These are phyloP conservation scores for Neocatenulostroma microsporum DNA, from an alignment of 2,329 filamentous ascomycete species.

Conservation along the genomic window DNA sequence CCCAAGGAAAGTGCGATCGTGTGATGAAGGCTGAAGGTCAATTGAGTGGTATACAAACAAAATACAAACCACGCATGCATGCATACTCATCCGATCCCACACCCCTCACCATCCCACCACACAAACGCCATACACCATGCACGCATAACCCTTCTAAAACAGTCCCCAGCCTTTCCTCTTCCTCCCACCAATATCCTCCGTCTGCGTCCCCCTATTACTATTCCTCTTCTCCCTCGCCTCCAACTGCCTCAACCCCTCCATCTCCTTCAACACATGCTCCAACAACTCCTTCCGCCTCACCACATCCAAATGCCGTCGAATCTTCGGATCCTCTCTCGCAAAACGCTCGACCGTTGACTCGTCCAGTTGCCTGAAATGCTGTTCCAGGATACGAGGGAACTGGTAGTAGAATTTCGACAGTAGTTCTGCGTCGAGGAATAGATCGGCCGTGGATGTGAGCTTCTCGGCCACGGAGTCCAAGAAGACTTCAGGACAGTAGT, in stretches of 20 bases:
- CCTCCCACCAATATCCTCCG: constrained; percentile 18
- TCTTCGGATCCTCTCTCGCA: constrained; percentile 85
- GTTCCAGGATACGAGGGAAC: constrained; percentile 87
- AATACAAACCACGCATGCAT: too few relatives aligned
- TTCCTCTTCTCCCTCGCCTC: constrained; percentile 64
- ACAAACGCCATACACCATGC: too few relatives aligned
- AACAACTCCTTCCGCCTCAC: constrained; percentile 87
- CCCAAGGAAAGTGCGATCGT: too few relatives aligned
- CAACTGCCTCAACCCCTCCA: constrained; percentile 79
- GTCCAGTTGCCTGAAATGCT: constrained; percentile 62
- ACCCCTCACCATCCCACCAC: too few relatives aligned
- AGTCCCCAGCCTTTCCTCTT: constrained; percentile 29
- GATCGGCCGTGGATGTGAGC: constrained; percentile 84
- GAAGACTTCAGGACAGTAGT: constrained; percentile 94
- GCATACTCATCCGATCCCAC: too few relatives aligned
- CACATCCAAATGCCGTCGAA: constrained; percentile 81
- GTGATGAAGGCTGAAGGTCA: too few relatives aligned
- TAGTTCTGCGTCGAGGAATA: constrained; percentile 95
- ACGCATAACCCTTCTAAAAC: constrained; percentile 18
- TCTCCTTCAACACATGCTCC: constrained; percentile 89
- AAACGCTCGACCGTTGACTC: constrained; percentile 80
- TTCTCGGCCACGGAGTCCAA: constrained; percentile 96
- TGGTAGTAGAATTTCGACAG: constrained; percentile 95
- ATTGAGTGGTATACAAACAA: too few relatives aligned
- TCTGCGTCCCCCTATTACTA: constrained; percentile 30